A percentile compares a stretch with the other conserved stretches of the same genome.
Evolutionary conservation across 208 protist species (phyloP).

Genomic region (Leishmania turanica): DNA sequence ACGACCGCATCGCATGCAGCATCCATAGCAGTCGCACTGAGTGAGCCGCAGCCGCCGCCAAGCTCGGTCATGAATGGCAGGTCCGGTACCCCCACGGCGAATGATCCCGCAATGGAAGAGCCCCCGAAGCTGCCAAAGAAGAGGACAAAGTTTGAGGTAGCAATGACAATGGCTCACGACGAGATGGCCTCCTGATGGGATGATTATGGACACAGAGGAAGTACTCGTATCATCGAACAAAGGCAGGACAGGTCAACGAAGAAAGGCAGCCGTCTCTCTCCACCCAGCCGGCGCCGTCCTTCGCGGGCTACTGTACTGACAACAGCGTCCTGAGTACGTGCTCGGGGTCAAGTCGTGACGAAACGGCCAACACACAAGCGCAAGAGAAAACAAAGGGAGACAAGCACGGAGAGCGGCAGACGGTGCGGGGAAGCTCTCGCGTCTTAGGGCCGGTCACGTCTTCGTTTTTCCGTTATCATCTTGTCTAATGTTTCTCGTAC

Average conservation of each 20-base stretch:
- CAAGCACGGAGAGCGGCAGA: neutral
- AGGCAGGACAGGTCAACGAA: too few species aligned
- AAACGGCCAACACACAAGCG: neutral
- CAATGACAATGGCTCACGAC: slow-evolving; percentile 12
- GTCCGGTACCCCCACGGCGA: neutral
- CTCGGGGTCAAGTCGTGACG: neutral
- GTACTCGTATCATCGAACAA: neutral
- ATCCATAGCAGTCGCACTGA: too few species aligned
- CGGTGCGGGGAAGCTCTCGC: neutral
- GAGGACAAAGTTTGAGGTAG: slow-evolving; percentile 29
- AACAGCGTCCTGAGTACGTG: neutral
- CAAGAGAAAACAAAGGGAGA: neutral
- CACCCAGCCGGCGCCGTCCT: neutral
- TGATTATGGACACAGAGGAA: neutral
- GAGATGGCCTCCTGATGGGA: neutral
- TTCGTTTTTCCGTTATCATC: too few species aligned
- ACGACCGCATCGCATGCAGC: neutral
- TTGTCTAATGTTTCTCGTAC: neutral
- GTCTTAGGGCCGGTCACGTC: too few species aligned
- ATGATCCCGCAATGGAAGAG: neutral
- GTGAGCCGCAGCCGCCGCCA: neutral
- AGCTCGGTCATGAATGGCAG: neutral
- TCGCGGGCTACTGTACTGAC: too few species aligned
- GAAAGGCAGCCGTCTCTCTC: neutral
- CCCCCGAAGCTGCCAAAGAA: slow-evolving; percentile 13